A percentile compares a stretch with the other conserved stretches of the same genome.
These are phyloP conservation scores for Leonotis leonurus DNA, from an alignment of 257 asterid genomes.

Conservation along the genomic window DNA sequence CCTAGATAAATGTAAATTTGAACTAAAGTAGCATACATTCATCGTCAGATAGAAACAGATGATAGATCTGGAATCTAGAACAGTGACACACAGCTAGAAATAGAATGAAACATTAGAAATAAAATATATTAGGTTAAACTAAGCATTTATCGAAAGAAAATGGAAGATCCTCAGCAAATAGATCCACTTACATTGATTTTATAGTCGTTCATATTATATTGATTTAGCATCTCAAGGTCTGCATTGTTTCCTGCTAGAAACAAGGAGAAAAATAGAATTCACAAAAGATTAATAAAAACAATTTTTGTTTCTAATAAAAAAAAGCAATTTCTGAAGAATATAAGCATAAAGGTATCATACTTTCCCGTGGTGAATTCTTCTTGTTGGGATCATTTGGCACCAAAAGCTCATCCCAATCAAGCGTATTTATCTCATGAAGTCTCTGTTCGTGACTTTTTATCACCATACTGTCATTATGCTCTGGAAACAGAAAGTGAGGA, in stretches of 20 bases:
- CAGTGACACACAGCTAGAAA: constrained; percentile 5
- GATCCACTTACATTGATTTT: constrained; percentile 43
- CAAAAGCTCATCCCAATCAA: constrained; percentile 98
- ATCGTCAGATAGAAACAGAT: not conserved
- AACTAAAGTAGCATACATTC: not conserved
- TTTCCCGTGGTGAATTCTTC: constrained; percentile 44
- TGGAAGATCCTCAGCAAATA: not conserved
- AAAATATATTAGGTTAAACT: not conserved
- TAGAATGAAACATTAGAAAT: not conserved
- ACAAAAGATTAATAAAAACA: constrained; percentile 4
- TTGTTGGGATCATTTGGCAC: constrained; percentile 51
- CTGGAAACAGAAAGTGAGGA: constrained; percentile 38
- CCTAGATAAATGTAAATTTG: not conserved
- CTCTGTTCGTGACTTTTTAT: constrained; percentile 56
- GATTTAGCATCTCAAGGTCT: constrained; percentile 41
- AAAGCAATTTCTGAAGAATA: constrained; percentile 7
- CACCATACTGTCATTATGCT: constrained; percentile 31
- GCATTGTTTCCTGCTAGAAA: constrained; percentile 43
- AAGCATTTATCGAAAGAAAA: not conserved
- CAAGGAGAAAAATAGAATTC: not conserved
- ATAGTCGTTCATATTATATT: constrained; percentile 31
- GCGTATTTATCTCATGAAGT: constrained; percentile 84
- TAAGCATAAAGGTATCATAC: constrained; percentile 22
- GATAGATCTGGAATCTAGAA: not conserved
- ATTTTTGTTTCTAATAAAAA: too few relatives aligned